A percentile compares a stretch with the other conserved stretches of the same genome.
Evolutionary conservation across 2,329 filamentous ascomycete genomes (phyloP).

Genomic region (Lachnellula cervina): DNA sequence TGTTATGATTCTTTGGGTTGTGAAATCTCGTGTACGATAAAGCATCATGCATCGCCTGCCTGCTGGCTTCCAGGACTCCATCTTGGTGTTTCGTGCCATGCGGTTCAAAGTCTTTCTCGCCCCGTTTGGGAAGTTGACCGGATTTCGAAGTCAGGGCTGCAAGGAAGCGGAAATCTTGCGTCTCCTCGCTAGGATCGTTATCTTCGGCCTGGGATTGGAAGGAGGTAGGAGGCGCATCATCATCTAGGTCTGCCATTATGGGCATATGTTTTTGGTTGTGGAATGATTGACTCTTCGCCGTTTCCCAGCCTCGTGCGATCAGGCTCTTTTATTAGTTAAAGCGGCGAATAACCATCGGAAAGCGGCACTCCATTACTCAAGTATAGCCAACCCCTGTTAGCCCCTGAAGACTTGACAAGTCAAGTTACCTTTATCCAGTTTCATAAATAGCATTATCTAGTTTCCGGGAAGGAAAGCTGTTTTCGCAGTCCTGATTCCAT

Average conservation of each 20-base stretch:
- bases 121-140: constrained; percentile 71
- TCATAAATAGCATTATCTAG: not conserved
- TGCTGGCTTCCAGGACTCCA: constrained; percentile 71
- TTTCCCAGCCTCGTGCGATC: constrained; percentile 5
- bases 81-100: constrained; percentile 83
- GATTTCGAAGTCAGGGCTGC: constrained; percentile 48
- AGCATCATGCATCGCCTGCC: constrained; percentile 84
- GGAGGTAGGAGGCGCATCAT: constrained; percentile 30
- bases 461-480: not conserved
- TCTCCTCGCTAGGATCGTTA: constrained; percentile 68
- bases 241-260: constrained; percentile 29
- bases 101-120: constrained; percentile 95
- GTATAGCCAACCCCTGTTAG: not conserved
- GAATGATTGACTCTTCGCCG: not conserved
- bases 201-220: constrained; percentile 38
- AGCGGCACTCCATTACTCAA: not conserved
- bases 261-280: constrained; percentile 1
- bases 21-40: constrained; percentile 74
- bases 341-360: not conserved
- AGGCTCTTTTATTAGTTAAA: constrained; percentile 5
- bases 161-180: constrained; percentile 80
- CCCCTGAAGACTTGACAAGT: not conserved
- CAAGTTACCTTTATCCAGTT: not conserved
- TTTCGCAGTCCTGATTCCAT: too few species aligned
- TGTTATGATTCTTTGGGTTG: constrained; percentile 56